Base-by-base conservation (phyloP, 1,284 basidiomycete species). In the Phenoliferia sp. region DNA sequence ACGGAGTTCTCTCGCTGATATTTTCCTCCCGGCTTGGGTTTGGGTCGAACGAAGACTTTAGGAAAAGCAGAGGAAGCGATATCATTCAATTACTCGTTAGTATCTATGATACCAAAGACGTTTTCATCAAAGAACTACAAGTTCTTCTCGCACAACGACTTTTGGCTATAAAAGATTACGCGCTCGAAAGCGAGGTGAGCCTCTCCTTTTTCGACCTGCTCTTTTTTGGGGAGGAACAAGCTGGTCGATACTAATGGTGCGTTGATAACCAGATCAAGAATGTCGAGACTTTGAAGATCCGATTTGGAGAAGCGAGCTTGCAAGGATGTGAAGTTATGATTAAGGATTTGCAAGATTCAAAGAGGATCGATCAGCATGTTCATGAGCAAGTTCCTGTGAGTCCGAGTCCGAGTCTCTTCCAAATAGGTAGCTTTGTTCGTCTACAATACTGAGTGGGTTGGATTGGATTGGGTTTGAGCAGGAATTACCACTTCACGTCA, bases 261-360 rank as follows among this genome's bases (percentile, higher is more conserved):
- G 2, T n/a, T 1, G 12, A 2, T 2, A 4, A n/a, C 17, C 19
- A 32, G 91, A 86, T 94, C 32, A 85, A 90, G 33, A 95, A 91
- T 74, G 87, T 96, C 66, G 93, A 96, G 78, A 90, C 94, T 61
- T 81, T 97, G 68, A 97, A 96, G 82, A 85, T 93, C 63, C 87
- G 94, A 4, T 97, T 97, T 74, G 94, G 94, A 28, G 94, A 97
- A 76, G 84, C 87, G 1, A 88, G 91, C 0, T 79, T 97, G 68
- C 91, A 94, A 77, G 89, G 92, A 1, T 95, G 93, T 82, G 94
- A 97, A 77, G 92, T 97, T 67, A 97, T 97, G 94, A 81, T 97
- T 76, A 90, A 88, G 76, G 94, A 97, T 78, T 90, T 97, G 86
- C 88, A 90, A 7, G 93, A 96, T 77, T 95, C 94, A 52, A 89